These are phyloP conservation scores for Eucalyptus globulus DNA, from an alignment of 345 rosid species.

Conservation along the genomic window DNA sequence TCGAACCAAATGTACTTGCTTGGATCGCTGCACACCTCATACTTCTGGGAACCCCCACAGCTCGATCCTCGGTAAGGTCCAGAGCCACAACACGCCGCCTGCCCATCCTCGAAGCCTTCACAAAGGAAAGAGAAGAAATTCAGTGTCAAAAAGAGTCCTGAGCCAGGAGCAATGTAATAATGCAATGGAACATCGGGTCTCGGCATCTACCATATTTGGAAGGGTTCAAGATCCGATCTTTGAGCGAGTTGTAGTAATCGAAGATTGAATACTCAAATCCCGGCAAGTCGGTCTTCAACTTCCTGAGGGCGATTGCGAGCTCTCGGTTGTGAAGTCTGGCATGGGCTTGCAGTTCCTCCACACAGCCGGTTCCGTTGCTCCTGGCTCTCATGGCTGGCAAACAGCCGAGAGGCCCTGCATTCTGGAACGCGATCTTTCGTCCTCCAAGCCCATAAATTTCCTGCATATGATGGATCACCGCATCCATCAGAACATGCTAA, in stretches of 20 bases:
- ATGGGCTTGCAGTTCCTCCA: background rate
- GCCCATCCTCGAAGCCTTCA: background rate
- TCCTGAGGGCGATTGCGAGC: background rate
- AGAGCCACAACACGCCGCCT: background rate
- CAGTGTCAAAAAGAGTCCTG: background rate
- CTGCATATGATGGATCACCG: background rate
- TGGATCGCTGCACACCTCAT: background rate
- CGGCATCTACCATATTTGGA: background rate
- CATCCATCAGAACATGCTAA: background rate
- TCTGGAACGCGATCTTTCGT: conserved; percentile 8
- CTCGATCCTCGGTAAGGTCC: background rate
- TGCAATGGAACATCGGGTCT: background rate
- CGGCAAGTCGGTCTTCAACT: background rate
- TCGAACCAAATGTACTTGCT: background rate
- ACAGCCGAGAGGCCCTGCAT: conserved; percentile 12
- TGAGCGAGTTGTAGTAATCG: conserved; percentile 1
- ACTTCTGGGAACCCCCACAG: background rate
- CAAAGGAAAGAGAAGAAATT: background rate
- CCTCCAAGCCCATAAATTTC: background rate
- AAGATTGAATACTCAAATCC: conserved; percentile 9
- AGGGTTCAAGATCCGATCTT: background rate
- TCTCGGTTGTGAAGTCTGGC: conserved; percentile 3
- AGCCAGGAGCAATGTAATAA: background rate
- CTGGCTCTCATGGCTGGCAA: background rate
- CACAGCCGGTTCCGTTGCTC: background rate